phyloP scores from a whole-genome alignment of 495 filamentous ascomycete genomes.

The Lindgomyces ingoldianus region DNA sequence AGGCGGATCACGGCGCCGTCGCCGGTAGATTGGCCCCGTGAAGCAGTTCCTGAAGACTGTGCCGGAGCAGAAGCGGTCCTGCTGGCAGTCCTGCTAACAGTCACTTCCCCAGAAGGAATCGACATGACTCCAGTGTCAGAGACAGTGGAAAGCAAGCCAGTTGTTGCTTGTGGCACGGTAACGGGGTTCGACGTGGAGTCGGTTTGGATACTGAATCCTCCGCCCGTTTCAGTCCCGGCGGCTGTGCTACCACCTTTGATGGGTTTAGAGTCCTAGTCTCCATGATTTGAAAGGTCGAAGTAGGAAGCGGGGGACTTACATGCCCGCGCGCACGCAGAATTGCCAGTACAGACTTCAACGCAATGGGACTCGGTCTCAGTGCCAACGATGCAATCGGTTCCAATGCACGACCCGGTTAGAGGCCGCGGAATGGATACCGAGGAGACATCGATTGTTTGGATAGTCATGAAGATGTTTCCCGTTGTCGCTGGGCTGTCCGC shows the following conservation, averaged over 20 bases:
- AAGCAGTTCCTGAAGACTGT: conserved; percentile 1
- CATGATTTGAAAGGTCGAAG: not conserved
- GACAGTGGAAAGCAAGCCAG: conserved; percentile 1
- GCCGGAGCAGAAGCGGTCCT: not conserved
- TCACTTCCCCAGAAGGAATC: not conserved
- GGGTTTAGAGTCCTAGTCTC: not conserved
- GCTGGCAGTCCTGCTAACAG: not conserved
- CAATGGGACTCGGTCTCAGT: not conserved
- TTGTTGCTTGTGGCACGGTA: not conserved
- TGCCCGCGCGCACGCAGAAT: not conserved
- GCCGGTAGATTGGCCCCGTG: not conserved
- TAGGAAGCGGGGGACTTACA: not conserved
- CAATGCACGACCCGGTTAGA: too few relatives aligned
- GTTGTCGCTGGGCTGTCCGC: conserved; percentile 8
- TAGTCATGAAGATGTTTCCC: conserved; percentile 10
- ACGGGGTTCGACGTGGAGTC: not conserved
- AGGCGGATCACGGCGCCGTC: not conserved
- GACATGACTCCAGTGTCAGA: conserved; percentile 8
- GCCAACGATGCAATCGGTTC: not conserved
- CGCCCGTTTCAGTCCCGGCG: not conserved
- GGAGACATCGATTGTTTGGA: conserved; percentile 15
- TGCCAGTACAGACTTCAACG: not conserved
- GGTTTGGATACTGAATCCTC: not conserved
- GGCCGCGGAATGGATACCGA: not conserved
- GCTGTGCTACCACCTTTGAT: not conserved